phyloP scores from a whole-genome alignment of 2,329 filamentous ascomycete genomes.

The Stagonosporopsis rhizophila region DNA sequence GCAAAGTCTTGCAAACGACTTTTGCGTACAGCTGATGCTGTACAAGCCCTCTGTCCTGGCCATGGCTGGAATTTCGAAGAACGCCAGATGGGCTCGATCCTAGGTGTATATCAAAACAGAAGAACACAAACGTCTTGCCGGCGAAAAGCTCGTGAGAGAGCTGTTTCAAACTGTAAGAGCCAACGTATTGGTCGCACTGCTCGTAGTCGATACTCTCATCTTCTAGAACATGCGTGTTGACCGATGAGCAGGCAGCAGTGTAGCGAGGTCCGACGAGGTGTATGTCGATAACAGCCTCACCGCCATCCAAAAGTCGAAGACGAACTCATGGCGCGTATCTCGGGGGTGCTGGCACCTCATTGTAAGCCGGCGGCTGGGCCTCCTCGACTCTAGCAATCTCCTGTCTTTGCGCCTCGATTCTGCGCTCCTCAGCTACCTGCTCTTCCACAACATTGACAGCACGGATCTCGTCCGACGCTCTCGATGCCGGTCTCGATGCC shows the following conservation, averaged over 20 bases:
- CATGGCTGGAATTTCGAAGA: no score
- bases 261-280: no score
- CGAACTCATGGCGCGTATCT: constrained; percentile 19
- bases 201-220: not conserved
- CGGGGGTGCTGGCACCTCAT: constrained; percentile 20
- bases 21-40: no score
- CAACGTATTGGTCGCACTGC: not conserved
- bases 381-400: not conserved
- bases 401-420: not conserved
- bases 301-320: not conserved
- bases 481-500: not conserved
- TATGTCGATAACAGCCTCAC: not conserved
- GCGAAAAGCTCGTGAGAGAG: not conserved
- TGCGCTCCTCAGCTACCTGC: not conserved
- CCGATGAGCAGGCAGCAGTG: not conserved
- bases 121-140: no score
- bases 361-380: constrained; percentile 1
- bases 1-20: no score
- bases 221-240: not conserved
- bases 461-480: not conserved
- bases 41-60: no score
- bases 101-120: no score
- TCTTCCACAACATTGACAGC: not conserved
- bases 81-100: no score
- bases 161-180: not conserved